Conservation (phyloP, 345 rosid genomes). For the Toxicodendron radicans region DNA sequence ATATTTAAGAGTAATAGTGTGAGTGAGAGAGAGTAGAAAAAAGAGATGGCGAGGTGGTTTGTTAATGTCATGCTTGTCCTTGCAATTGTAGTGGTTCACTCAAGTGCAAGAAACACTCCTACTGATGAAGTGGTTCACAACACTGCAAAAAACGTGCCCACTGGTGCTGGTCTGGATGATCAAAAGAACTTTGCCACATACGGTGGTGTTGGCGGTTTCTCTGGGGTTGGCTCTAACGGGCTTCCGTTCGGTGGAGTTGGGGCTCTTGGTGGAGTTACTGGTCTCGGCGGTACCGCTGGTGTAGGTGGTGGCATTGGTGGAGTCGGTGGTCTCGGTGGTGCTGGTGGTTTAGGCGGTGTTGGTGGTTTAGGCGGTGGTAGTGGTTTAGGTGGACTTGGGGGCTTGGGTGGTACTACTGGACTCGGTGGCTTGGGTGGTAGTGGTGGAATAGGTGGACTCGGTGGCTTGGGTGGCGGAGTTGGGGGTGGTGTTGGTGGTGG, state of each 20-base stretch:
- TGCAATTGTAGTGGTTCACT: slow-evolving; percentile 33
- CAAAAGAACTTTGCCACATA: slow-evolving; percentile 65
- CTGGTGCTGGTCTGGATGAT: slow-evolving; percentile 48
- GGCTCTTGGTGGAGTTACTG: slow-evolving; percentile 47
- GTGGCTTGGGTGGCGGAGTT: slow-evolving; percentile 15
- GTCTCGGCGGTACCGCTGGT: slow-evolving; percentile 36
- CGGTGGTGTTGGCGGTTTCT: slow-evolving; percentile 63
- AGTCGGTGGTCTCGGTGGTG: slow-evolving; percentile 28
- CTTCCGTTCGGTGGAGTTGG: slow-evolving; percentile 60
- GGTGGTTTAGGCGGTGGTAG: slow-evolving; percentile 14
- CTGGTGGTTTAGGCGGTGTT: slow-evolving; percentile 35
- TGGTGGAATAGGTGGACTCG: slow-evolving; percentile 19
- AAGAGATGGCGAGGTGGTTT: slow-evolving; percentile 38
- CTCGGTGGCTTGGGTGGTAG: slow-evolving; percentile 15
- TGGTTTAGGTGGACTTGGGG: slow-evolving; percentile 22
- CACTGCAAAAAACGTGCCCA: slow-evolving; percentile 40
- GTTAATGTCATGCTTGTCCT: slow-evolving; percentile 31
- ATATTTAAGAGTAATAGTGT: background rate
- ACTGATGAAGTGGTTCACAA: slow-evolving; percentile 23
- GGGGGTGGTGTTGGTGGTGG: slow-evolving; percentile 19
- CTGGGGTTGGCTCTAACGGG: slow-evolving; percentile 59
- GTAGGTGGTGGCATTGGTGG: slow-evolving; percentile 32
- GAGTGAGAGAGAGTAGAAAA: background rate
- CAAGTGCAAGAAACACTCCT: slow-evolving; percentile 46
- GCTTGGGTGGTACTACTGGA: slow-evolving; percentile 16